Percentiles rank a stretch among this genome's conserved stretches.
Evolutionary conservation across 2,329 filamentous ascomycete species (phyloP).

Genomic region (Talaromyces sp.): DNA sequence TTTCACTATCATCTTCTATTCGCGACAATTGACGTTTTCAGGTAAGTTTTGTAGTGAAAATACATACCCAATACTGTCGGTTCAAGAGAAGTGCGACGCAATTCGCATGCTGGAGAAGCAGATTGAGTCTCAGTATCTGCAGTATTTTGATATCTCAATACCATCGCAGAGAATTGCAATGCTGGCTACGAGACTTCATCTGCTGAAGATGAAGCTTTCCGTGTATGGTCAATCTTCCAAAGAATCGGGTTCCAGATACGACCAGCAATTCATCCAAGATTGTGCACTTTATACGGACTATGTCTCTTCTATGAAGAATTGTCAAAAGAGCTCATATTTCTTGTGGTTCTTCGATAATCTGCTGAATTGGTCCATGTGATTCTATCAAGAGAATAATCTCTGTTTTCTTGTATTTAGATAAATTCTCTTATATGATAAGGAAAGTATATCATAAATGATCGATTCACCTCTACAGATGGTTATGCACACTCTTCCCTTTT

Average conservation of each 20-base stretch:
- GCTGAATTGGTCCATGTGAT: slow-evolving; percentile 4
- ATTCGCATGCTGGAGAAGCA: slow-evolving; percentile 20
- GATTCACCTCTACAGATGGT: not conserved
- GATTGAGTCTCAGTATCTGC: slow-evolving; percentile 21
- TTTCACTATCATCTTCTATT: slow-evolving; percentile 22
- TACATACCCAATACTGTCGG: slow-evolving; percentile 18
- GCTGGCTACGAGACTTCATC: not conserved
- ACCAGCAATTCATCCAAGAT: slow-evolving; percentile 5
- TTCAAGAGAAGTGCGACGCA: slow-evolving; percentile 19
- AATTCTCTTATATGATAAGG: not conserved
- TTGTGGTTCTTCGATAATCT: slow-evolving; percentile 6
- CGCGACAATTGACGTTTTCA: slow-evolving; percentile 24
- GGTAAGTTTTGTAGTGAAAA: slow-evolving; percentile 21
- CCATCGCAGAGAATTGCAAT: not conserved
- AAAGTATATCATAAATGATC: slow-evolving; percentile 1
- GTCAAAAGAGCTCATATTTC: slow-evolving; percentile 2
- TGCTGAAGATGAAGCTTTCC: slow-evolving; percentile 4
- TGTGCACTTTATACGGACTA: slow-evolving; percentile 3
- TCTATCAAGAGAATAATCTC: not conserved
- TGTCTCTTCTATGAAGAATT: slow-evolving; percentile 8
- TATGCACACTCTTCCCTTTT: not conserved
- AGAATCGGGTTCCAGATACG: slow-evolving; percentile 8
- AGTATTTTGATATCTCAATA: slow-evolving; percentile 17
- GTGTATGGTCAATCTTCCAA: slow-evolving; percentile 8
- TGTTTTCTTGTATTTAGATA: not conserved